These are phyloP conservation scores for Talaromyces sp. DNA, from an alignment of 2,329 filamentous ascomycete species.

Conservation along the genomic window DNA sequence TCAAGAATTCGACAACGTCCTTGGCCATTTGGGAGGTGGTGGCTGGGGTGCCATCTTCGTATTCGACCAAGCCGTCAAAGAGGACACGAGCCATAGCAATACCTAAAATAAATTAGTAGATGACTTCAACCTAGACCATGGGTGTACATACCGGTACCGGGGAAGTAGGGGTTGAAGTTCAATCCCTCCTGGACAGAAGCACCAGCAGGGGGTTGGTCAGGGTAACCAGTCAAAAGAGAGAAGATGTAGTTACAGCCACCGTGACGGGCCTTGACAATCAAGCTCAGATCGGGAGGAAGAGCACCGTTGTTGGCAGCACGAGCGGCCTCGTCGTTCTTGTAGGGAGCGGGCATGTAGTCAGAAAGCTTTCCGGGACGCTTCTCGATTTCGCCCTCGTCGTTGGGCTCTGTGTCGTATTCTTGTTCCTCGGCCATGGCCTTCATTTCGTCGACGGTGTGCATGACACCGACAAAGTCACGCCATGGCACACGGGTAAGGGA, in stretches of 20 bases:
- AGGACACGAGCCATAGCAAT: conserved; percentile 99
- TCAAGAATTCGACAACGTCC: conserved; percentile 97
- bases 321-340: conserved; percentile 99
- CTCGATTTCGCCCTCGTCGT: conserved; percentile 96
- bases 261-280: conserved; percentile 97
- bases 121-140: neutral
- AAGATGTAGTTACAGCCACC: conserved; percentile 99
- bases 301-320: conserved; percentile 98
- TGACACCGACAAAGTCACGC: conserved; percentile 81
- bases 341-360: conserved; percentile 90
- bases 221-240: conserved; percentile 92
- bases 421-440: conserved; percentile 97
- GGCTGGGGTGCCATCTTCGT: conserved; percentile 92
- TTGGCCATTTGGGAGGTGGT: conserved; percentile 99
- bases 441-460: conserved; percentile 96
- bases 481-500: conserved; percentile 93
- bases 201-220: conserved; percentile 90
- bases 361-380: conserved; percentile 98
- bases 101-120: conserved; percentile 34
- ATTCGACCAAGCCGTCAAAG: conserved; percentile 96
- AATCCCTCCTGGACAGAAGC: conserved; percentile 80
- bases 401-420: conserved; percentile 97
- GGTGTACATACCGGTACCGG: conserved; percentile 70
- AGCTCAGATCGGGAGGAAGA: conserved; percentile 91
- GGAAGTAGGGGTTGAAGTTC: conserved; percentile 99